Base-by-base conservation (phyloP, 2,329 filamentous ascomycete genomes). In the Beauveria sp. region DNA sequence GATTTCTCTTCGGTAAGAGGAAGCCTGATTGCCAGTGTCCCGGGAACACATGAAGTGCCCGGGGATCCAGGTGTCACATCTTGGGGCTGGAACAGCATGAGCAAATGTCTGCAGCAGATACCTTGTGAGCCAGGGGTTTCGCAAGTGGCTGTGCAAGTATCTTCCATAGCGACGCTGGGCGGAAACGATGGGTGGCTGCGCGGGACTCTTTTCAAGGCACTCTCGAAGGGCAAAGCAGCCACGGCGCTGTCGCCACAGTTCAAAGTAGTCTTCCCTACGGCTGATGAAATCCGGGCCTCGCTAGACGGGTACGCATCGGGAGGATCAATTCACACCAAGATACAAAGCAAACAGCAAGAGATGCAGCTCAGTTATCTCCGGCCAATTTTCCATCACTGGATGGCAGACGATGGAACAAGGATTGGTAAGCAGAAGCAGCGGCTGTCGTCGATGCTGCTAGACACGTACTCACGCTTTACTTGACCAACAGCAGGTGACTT, bases 111-210 rank as follows among this genome's bases (percentile, higher is more conserved):
- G 9, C 73, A 75, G 18, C 72, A 71, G 2, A 76, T 91, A 3
- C 80, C 84, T 1, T 72, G 80, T 2, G 67, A 74, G 20, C 62
- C 68, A 37, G 73, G 72, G 8, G 61, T 71, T 28, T 69, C 79
- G 1, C 78, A 83, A 28, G 74, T 90, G 30, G 81, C 85, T 1
- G 72, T 81, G 4, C 85, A 94, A 72, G 77, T 93, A 46, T 96
- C 91, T 0, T 96, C 91, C 0, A 89, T 96, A 53, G 91, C 91
- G 2, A 91, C 90, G 0, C 77, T 96, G 0, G 90, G 89, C 0
- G 76, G 79, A 28, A 87, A 80, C 9, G 83, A 91, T 56, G 83
- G 80, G 57, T 96, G 91, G 91, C 76, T 96, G 0, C 81, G 81
- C 55, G 79, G 84, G 26, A 86, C 83, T 0, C 75, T 90, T 18